A percentile compares a stretch with the other conserved stretches of the same genome.
Evolutionary conservation across 352 stramenopile species (phyloP).

Genomic region (Phytophthora ramorum): DNA sequence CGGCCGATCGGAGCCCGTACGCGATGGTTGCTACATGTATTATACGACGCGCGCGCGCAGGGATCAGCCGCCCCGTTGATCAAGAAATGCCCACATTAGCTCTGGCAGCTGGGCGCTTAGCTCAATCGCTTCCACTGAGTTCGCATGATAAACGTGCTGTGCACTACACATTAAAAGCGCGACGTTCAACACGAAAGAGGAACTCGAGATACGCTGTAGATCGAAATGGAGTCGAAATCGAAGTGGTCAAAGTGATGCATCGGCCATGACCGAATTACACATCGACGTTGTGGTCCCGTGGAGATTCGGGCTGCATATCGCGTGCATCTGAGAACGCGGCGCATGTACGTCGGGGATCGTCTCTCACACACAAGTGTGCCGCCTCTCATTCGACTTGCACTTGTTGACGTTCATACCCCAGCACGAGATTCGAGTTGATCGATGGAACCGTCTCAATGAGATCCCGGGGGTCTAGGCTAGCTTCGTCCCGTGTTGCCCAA

Average conservation of each 20-base stretch:
- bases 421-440: slow-evolving; percentile 1
- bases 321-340: slow-evolving; percentile 14
- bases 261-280: slow-evolving; percentile 3
- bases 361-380: slow-evolving; percentile 5
- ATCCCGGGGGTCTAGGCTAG: slow-evolving; percentile 16
- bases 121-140: background rate
- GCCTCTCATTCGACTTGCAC: background rate
- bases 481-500: background rate
- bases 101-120: background rate
- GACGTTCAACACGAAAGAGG: no score
- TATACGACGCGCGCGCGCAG: no score
- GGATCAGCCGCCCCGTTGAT: background rate
- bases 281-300: slow-evolving; percentile 1
- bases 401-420: background rate
- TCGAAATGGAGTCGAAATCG: background rate
- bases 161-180: no score
- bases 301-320: slow-evolving; percentile 19
- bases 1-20: background rate
- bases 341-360: slow-evolving; percentile 4
- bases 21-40: background rate
- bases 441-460: slow-evolving; percentile 20
- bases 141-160: background rate
- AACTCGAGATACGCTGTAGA: no score
- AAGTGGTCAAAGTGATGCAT: background rate
- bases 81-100: background rate